These are phyloP conservation scores for Cytospora mali DNA, from an alignment of 2,329 filamentous ascomycete species.

Conservation along the genomic window DNA sequence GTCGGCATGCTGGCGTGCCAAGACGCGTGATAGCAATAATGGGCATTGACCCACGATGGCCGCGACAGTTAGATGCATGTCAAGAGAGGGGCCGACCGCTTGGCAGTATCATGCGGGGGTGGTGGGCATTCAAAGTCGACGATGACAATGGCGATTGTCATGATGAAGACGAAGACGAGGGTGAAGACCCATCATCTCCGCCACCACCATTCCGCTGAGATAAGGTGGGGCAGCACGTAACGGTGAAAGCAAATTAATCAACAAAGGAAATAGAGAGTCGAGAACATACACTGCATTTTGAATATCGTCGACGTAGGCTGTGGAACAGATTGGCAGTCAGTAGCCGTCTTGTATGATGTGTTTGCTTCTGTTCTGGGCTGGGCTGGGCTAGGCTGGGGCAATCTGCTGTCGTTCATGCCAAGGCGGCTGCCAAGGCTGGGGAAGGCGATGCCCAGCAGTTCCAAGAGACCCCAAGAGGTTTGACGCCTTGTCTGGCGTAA, in stretches of 20 bases:
- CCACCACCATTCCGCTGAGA: neutral
- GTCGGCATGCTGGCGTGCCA: neutral
- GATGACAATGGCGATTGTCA: neutral
- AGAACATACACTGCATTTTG: conserved; percentile 54
- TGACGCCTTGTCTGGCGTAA: conserved; percentile 21
- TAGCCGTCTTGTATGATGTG: conserved; percentile 7
- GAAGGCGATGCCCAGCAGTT: conserved; percentile 17
- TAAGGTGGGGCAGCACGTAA: neutral
- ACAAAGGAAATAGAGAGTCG: conserved; percentile 28
- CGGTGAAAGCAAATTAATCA: neutral
- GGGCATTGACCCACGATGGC: neutral
- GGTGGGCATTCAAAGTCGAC: neutral
- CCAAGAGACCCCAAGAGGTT: conserved; percentile 25
- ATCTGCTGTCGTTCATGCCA: conserved; percentile 24
- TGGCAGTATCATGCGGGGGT: neutral
- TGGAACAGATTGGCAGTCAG: conserved; percentile 39
- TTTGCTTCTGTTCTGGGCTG: conserved; percentile 19
- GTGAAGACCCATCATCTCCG: neutral
- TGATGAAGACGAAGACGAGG: neutral
- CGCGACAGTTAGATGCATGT: neutral
- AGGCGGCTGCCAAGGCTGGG: conserved; percentile 26
- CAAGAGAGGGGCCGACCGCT: neutral
- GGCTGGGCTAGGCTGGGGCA: conserved; percentile 13
- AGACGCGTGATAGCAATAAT: neutral
- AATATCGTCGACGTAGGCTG: conserved; percentile 51